These are phyloP conservation scores for Globisporangium mamillatum DNA, from an alignment of 352 stramenopile species.

Conservation along the genomic window DNA sequence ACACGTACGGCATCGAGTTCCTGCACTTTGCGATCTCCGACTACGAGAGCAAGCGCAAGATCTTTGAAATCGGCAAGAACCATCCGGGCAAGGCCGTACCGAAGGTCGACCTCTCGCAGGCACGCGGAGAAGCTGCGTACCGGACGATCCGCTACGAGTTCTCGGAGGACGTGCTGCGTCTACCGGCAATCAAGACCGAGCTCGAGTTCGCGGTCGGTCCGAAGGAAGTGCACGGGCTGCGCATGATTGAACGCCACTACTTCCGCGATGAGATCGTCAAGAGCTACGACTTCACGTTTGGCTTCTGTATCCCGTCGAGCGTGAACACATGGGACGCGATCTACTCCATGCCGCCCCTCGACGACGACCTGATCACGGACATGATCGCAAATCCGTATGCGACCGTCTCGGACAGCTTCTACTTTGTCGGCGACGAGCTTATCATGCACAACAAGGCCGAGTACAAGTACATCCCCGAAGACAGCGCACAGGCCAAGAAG, in stretches of 20 bases:
- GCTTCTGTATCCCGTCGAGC: constrained; percentile 94
- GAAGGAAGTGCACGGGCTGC: constrained; percentile 87
- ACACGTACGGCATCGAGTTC: constrained; percentile 95
- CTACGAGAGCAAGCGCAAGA: constrained; percentile 92
- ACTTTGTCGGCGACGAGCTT: constrained; percentile 94
- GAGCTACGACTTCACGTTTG: constrained; percentile 96
- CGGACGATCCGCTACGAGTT: constrained; percentile 95
- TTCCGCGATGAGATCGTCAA: constrained; percentile 94
- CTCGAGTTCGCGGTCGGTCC: constrained; percentile 93
- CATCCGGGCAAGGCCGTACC: constrained; percentile 57
- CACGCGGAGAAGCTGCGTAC: constrained; percentile 88
- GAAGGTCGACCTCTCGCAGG: constrained; percentile 84
- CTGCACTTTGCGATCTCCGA: constrained; percentile 94
- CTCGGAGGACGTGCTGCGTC: constrained; percentile 90
- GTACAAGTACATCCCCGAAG: constrained; percentile 93
- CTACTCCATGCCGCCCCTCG: constrained; percentile 91
- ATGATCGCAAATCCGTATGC: constrained; percentile 94
- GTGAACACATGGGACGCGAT: constrained; percentile 96
- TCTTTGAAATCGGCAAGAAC: constrained; percentile 92
- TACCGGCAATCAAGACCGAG: constrained; percentile 87
- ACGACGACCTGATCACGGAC: constrained; percentile 92
- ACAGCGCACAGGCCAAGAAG: constrained; percentile 88
- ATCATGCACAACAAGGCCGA: constrained; percentile 96
- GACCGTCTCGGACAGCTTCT: constrained; percentile 95
- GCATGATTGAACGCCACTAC: constrained; percentile 97